Base-by-base conservation (phyloP, 2,329 filamentous ascomycete species). In the Ophiostoma himal-ulmi region DNA sequence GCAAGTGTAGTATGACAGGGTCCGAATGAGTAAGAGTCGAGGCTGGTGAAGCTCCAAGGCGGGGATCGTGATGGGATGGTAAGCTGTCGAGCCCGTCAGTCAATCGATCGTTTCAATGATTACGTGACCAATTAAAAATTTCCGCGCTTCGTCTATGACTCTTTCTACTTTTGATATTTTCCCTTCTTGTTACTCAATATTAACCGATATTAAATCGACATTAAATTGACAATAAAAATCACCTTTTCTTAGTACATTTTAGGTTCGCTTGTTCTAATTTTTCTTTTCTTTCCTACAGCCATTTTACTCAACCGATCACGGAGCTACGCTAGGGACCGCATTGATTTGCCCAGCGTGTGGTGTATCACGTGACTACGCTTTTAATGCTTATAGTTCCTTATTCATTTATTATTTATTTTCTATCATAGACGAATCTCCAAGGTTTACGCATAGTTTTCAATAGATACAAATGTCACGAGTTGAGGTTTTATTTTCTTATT, bases 71-170 rank as follows among this genome's bases (percentile, higher is more conserved):
- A 30, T 60, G 34, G 26, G 54, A 10, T 54, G 8, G 48, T 26
- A 8, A n/a, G 48, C 48, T 54, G 48, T 26, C 14, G 44, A 48
- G 44, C 13, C 20, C 44, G 57, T 62, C 26, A 34, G 26, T 34
- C 57, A 26, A 57, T 57, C 22, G 52, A 48, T 17, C 44, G 17
- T 7, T n/a, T 48, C 44, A 48, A 48, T 48, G 41, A 66, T 66
- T 60, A 60, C 70, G 67, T 71, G 44, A 14, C 60, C 64, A 37
- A 37, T 41, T 66, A 60, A 64, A 66, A 68, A 54, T 65, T 44
- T 39, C 52, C 39, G 37, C 67, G 52, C 52, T 48, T 48, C 20
- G n/a, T 66, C 65, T 60, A 26, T 54, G 67, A 30, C 17, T 65
- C 34, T 48, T 37, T 44, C n/a, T 52, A 34, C 34, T 48, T 30